phyloP scores from a whole-genome alignment of 179 eudicot genomes.

The Heliamphora ciliata region DNA sequence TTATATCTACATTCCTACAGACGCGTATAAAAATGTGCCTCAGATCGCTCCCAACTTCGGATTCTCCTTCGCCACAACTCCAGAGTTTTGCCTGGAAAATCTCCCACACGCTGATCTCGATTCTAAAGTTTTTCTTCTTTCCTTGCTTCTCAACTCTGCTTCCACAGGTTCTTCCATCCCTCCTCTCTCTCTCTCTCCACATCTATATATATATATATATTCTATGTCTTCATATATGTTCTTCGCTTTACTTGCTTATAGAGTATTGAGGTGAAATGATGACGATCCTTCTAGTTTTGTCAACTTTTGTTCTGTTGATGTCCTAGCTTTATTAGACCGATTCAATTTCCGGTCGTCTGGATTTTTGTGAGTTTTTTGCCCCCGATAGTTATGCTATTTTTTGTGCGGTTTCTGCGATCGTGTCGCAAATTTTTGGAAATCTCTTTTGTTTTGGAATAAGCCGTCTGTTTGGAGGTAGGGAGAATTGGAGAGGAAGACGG shows the following conservation, averaged over 20 bases:
- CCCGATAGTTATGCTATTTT: background rate
- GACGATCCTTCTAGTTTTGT: background rate
- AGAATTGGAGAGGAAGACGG: background rate
- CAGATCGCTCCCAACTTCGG: slow-evolving; percentile 16
- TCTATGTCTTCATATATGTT: too few relatives aligned
- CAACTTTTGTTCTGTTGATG: background rate
- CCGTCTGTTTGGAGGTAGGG: background rate
- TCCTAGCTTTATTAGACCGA: background rate
- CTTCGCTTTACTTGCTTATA: background rate
- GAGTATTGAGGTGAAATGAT: background rate
- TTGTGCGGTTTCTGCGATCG: background rate
- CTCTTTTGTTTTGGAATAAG: background rate
- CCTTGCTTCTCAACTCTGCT: slow-evolving; percentile 3
- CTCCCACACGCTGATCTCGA: background rate
- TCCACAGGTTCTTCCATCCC: background rate
- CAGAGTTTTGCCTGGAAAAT: slow-evolving; percentile 6
- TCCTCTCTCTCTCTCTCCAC: background rate
- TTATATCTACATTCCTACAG: background rate
- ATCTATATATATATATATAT: background rate
- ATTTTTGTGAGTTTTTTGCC: background rate
- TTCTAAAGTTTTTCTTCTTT: slow-evolving; percentile 10
- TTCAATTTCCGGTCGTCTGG: background rate
- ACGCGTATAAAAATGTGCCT: background rate
- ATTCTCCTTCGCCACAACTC: slow-evolving; percentile 9
- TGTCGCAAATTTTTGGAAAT: background rate